Evolutionary conservation across 257 asterid species (phyloP).

Genomic region (Solanum ossicruentum): DNA sequence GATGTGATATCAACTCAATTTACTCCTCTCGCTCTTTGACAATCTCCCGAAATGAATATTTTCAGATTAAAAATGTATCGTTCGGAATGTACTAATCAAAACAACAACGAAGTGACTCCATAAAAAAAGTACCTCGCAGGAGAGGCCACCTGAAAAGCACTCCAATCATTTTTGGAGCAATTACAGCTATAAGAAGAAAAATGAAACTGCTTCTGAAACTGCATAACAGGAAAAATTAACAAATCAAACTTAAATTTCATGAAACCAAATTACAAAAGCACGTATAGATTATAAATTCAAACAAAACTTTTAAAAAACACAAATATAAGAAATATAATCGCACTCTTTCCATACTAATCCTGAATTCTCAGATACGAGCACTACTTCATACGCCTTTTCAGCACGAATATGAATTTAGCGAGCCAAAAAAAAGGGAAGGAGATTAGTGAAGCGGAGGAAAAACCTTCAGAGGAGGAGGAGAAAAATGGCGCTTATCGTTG

Average conservation of each 20-base stretch:
- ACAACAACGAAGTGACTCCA: neutral
- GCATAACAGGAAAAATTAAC: neutral
- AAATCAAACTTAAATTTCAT: neutral
- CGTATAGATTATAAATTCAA: neutral
- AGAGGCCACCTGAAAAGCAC: conserved; percentile 37
- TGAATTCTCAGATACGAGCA: no score
- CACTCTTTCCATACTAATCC: no score
- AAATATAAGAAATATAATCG: neutral
- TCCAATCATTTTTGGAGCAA: conserved; percentile 1
- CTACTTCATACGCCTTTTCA: no score
- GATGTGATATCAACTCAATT: neutral
- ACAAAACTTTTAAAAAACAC: neutral
- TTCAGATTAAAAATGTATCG: neutral
- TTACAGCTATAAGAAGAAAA: conserved; percentile 18
- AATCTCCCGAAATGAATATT: neutral
- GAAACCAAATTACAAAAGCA: neutral
- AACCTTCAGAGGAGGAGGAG: conserved; percentile 12
- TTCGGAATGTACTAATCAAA: neutral
- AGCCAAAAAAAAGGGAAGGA: neutral
- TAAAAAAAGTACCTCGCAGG: conserved; percentile 28
- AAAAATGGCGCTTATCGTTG: neutral
- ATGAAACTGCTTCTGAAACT: conserved; percentile 14
- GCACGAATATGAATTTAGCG: neutral
- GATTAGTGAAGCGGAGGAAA: neutral
- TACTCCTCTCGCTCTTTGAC: neutral